Evolutionary conservation across 2,329 filamentous ascomycete genomes (phyloP), one percentile per base, ranked within the genome.

Genomic region (Cytospora schulzeri): DNA sequence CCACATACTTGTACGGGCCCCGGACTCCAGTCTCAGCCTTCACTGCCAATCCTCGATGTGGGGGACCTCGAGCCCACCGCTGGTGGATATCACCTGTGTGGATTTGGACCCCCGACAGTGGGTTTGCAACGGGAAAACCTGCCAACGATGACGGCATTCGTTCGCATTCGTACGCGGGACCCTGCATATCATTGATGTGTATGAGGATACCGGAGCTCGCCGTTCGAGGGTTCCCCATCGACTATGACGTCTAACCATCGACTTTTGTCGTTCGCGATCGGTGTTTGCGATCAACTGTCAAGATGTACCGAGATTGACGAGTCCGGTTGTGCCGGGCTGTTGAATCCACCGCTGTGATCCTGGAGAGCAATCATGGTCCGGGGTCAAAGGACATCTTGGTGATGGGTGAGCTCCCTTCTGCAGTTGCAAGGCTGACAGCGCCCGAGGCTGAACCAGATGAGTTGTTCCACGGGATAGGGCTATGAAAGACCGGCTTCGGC

Each of bases 401-500:
- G n/a, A 48, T 48, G 19, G 45, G 45, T 11, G 45, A 22, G 24
- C 45, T 48, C n/a, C 45, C 45, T 1, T 31, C 48, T 24, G 33
- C 35, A n/a, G 22, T 15, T 3, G 26, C 51, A 22, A 41, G 33
- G 5, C 17, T 24, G 5, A 24, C 24, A 14, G 28, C n/a, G 29
- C 24, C 50, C 8, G 56, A 51, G 7, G n/a, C 62, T 31, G 51
- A 55, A 3, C 17, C 38, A 26, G 33, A 50, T 4, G 51, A 60
- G 8, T 38, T 22, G 4, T 35, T 56, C 4, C 51, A 24, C 4
- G 38, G 19, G 12, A 54, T 15, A 14, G 35, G 38, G 9, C 50
- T 55, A 4, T 50, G 57, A 8, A 55, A 64, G 11, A 29, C n/a
- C 19, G 15, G 62, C 24, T 24, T 55, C 38, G 62, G 62, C 22